Base-by-base conservation (phyloP, 2,329 filamentous ascomycete genomes). In the Teratosphaeriaceae sp. region DNA sequence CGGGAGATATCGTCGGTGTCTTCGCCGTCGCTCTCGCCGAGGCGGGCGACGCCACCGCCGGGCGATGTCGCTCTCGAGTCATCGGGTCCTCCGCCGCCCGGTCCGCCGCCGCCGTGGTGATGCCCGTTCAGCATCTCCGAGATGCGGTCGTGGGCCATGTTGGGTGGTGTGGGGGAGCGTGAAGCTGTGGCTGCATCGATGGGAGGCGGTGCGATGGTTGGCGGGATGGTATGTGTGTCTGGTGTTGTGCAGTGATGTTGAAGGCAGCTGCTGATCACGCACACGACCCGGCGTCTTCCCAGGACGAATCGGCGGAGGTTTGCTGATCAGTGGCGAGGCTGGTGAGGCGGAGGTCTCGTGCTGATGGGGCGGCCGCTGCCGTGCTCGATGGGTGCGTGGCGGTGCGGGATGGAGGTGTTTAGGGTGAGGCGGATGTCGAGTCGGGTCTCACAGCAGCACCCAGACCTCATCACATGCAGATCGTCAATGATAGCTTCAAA, bases 51-150 rank as follows among this genome's bases (percentile, higher is more conserved):
- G 52, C 75, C 55, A 75, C 67, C 73, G 49, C 87, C 88, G 2
- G 89, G 89, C 1, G 88, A 90, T 33, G 88, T 92, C 29, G 88
- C 86, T 61, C 88, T 80, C 38, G 89, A 95, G 58, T 87, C 82
- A 56, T 85, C 81, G 54, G 86, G 79, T 60, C 73, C 52, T 33
- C 46, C 42, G 37, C 37, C 40, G 34, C 29, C 36, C n/a, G 73
- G 51, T 27, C 45, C 41, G 35, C 33, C 37, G 31, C 27, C 38
- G 21, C 40, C 39, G 39, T 45, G 74, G 21, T 73, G 56, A 29
- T 73, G 56, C 30, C 58, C 52, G 44, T 66, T 64, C 42, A 61
- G 59, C 45, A 71, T 63, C 52, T 67, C 65, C 40, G 65, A 63
- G 61, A 71, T 50, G 46, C 57, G 57, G 27, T 60, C 57, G 37